Conservation (phyloP, 2,329 filamentous ascomycete genomes). For the Pseudogymnoascus sp. region DNA sequence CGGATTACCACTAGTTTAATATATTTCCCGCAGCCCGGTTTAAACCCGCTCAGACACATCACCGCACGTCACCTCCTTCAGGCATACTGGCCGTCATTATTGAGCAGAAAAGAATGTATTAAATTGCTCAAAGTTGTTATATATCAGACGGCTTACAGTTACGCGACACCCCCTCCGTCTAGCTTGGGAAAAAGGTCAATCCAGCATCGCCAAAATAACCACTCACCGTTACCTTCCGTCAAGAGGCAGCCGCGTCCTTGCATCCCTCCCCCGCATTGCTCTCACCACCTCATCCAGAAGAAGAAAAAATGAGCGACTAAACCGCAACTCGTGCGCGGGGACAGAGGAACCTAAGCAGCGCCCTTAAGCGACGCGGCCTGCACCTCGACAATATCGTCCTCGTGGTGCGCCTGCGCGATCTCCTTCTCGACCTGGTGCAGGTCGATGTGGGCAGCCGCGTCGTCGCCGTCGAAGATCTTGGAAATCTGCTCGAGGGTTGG, state of each 20-base stretch:
- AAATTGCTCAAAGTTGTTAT: background rate
- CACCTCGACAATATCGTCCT: background rate
- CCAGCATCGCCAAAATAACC: background rate
- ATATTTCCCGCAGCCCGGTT: background rate
- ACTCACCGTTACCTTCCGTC: background rate
- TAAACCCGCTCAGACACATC: background rate
- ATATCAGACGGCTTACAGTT: constrained; percentile 3
- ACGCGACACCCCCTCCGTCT: background rate
- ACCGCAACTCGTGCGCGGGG: background rate
- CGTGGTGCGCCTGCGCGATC: constrained; percentile 25
- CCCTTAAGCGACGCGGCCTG: background rate
- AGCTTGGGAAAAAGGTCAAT: background rate
- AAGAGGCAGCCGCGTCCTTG: background rate
- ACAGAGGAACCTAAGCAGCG: background rate
- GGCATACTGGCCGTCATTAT: background rate
- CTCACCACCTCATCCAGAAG: background rate
- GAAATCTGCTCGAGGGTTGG: constrained; percentile 63
- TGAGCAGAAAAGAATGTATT: constrained; percentile 3
- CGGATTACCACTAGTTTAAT: background rate
- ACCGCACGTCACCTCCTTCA: background rate
- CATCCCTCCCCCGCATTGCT: background rate
- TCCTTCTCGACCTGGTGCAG: constrained; percentile 49
- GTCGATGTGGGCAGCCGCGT: constrained; percentile 47
- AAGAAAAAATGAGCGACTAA: background rate
- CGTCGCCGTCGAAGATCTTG: constrained; percentile 60